phyloP scores from a whole-genome alignment of 164 flowering plant species.

The grape (Vitis vinifera) region DNA sequence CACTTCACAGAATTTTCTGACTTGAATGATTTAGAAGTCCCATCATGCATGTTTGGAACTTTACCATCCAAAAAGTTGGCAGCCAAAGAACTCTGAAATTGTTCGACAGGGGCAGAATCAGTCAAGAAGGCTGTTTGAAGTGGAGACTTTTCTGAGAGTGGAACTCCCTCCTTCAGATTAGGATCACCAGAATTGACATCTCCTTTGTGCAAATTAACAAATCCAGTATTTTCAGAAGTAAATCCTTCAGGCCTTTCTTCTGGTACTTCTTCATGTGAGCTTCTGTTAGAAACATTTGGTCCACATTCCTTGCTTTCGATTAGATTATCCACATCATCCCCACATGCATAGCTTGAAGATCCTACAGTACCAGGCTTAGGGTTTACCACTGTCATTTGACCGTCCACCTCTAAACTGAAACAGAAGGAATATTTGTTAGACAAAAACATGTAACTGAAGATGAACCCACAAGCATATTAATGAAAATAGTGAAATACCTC shows the following conservation, averaged over 20 bases:
- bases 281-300: conserved; percentile 13
- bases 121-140: conserved; percentile 15
- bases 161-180: conserved; percentile 13
- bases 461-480: conserved; percentile 8
- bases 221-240: conserved; percentile 11
- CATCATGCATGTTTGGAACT: conserved; percentile 17
- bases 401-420: conserved; percentile 73
- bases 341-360: conserved; percentile 7
- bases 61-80: conserved; percentile 15
- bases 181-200: conserved; percentile 11
- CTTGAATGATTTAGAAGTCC: conserved; percentile 9
- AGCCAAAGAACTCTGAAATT: conserved; percentile 16
- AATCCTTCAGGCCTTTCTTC: conserved; percentile 18
- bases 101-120: conserved; percentile 13
- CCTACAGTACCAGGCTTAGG: conserved; percentile 14
- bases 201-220: conserved; percentile 15
- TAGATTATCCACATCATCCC: conserved; percentile 6
- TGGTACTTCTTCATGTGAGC: conserved; percentile 18
- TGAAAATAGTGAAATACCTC: conserved; percentile 45
- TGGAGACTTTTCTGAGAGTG: conserved; percentile 15
- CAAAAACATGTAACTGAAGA: conserved; percentile 3
- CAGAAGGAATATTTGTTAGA: conserved; percentile 15
- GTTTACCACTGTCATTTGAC: conserved; percentile 23
- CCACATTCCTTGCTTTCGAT: conserved; percentile 22
- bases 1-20: conserved; percentile 18